These are phyloP conservation scores for Amylostereum areolatum DNA, from an alignment of 1,284 basidiomycete species.

Conservation along the genomic window DNA sequence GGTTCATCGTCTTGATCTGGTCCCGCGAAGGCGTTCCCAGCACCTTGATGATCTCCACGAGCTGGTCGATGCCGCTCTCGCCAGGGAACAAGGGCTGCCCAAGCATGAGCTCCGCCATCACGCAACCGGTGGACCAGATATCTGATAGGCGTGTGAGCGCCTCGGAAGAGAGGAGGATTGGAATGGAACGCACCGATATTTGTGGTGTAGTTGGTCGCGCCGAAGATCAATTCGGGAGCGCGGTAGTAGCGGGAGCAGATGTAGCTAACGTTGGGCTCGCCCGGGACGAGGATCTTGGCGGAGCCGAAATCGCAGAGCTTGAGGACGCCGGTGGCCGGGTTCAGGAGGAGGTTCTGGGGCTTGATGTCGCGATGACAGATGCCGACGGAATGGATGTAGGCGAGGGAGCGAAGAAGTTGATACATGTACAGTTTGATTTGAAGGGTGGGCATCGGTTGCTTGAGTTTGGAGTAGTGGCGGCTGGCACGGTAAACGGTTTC, in stretches of 20 bases:
- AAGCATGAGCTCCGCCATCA: conserved; percentile 99
- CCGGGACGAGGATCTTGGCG: conserved; percentile 96
- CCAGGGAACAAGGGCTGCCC: conserved; percentile 98
- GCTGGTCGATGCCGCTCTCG: conserved; percentile 99
- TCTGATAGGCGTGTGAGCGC: conserved; percentile 42
- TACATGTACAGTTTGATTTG: conserved; percentile 99
- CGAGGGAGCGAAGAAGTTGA: conserved; percentile 93
- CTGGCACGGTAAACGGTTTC: conserved; percentile 99
- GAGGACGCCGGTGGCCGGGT: conserved; percentile 92
- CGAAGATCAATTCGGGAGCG: conserved; percentile 98
- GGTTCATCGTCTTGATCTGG: conserved; percentile 99
- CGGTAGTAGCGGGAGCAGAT: conserved; percentile 99
- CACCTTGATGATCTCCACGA: conserved; percentile 99
- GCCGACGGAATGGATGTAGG: conserved; percentile 97
- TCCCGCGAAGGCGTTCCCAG: conserved; percentile 97
- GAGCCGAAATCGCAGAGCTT: conserved; percentile 99
- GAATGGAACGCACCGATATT: conserved; percentile 77
- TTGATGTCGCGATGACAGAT: conserved; percentile 99
- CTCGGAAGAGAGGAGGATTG: conserved; percentile 1
- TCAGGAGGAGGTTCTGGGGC: conserved; percentile 96
- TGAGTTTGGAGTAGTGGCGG: conserved; percentile 98
- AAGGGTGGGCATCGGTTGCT: conserved; percentile 99
- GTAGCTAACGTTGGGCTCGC: conserved; percentile 99
- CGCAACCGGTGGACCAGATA: conserved; percentile 99
- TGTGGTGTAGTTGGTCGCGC: conserved; percentile 99